Percentiles rank a stretch among this genome's conserved stretches.
These are phyloP conservation scores for Allantophomopsis cytisporea DNA, from an alignment of 2,329 filamentous ascomycete genomes.

Conservation along the genomic window DNA sequence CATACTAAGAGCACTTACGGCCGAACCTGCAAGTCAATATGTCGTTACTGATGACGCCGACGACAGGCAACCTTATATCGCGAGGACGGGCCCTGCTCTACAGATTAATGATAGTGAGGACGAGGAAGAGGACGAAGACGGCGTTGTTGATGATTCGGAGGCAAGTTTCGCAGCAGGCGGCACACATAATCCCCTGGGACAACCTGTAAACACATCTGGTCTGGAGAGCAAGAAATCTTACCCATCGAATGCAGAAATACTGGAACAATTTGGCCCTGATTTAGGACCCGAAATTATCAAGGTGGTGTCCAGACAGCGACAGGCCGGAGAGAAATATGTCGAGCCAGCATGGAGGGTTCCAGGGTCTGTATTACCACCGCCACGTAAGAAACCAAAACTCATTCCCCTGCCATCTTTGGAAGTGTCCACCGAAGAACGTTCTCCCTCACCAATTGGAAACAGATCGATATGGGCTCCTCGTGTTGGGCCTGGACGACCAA, in stretches of 20 bases:
- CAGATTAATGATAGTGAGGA: background rate
- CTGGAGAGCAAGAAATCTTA: conserved; percentile 2
- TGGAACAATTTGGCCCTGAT: conserved; percentile 13
- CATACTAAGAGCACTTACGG: conserved; percentile 6
- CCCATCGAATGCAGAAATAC: conserved; percentile 14
- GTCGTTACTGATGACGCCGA: conserved; percentile 17
- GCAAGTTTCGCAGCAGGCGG: background rate
- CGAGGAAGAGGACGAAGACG: background rate
- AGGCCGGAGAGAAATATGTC: background rate
- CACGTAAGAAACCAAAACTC: too few species aligned
- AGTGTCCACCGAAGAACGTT: too few species aligned
- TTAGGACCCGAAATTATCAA: background rate
- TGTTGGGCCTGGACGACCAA: too few species aligned
- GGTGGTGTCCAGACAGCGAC: background rate
- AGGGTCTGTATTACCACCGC: too few species aligned
- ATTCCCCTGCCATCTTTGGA: too few species aligned
- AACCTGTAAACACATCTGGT: background rate
- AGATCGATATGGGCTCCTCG: too few species aligned
- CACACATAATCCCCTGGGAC: background rate
- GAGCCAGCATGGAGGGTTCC: background rate
- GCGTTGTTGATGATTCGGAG: background rate
- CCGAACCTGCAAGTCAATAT: conserved; percentile 6
- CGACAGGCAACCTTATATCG: conserved; percentile 9
- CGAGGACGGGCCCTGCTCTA: conserved; percentile 8
- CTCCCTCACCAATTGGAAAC: too few species aligned